These are phyloP conservation scores for Blastosporella zonata DNA, from an alignment of 1,284 basidiomycete species.

Conservation along the genomic window DNA sequence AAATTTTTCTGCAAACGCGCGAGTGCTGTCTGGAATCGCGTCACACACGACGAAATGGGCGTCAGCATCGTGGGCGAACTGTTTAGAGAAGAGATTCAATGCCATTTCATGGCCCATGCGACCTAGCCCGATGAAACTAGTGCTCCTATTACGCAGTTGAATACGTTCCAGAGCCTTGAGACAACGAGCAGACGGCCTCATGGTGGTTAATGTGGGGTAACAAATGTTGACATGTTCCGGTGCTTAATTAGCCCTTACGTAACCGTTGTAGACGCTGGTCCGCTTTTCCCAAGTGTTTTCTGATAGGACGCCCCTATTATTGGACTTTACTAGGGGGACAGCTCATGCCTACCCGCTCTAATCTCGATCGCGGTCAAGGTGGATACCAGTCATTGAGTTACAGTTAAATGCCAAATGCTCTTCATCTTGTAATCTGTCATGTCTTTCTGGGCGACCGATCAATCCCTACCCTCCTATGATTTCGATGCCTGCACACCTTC, in stretches of 20 bases:
- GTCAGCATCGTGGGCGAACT: constrained; percentile 44
- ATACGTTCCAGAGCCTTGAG: constrained; percentile 27
- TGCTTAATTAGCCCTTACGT: constrained; percentile 2
- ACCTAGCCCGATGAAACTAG: constrained; percentile 79
- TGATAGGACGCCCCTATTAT: neutral
- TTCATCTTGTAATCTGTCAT: neutral
- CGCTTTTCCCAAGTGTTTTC: neutral
- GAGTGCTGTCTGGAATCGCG: constrained; percentile 58
- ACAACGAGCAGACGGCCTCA: constrained; percentile 29
- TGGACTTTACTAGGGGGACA: neutral
- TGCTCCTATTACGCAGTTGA: constrained; percentile 44
- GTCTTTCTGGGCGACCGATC: constrained; percentile 4
- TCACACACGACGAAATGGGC: constrained; percentile 75
- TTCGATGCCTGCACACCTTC: constrained; percentile 22
- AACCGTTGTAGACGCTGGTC: neutral
- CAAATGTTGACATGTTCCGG: neutral
- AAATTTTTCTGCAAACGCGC: constrained; percentile 56
- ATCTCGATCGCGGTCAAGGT: neutral
- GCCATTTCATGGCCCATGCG: constrained; percentile 87
- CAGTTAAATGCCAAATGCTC: neutral
- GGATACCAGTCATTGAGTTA: neutral
- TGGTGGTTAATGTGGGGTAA: constrained; percentile 11
- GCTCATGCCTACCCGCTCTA: neutral
- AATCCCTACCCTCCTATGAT: constrained; percentile 22
- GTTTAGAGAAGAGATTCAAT: constrained; percentile 75